Evolutionary conservation across 495 filamentous ascomycete genomes (phyloP), one percentile per base, ranked within the genome.

Genomic region (Neurospora sp.): DNA sequence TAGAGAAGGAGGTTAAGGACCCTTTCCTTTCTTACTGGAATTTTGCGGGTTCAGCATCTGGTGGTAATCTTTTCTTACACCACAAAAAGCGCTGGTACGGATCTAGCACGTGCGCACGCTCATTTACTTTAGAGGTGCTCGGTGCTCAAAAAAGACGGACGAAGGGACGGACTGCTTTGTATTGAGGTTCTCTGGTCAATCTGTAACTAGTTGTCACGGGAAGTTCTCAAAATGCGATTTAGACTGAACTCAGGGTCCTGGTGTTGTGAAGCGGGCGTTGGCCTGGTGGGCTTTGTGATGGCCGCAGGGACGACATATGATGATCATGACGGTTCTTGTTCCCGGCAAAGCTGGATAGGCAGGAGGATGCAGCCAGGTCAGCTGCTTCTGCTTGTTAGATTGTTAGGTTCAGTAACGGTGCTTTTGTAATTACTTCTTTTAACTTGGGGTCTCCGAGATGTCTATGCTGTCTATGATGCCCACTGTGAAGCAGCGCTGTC

Each of bases 171-270:
- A 40, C 41, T 45, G 70, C 70, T 35, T 40, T 35, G 31, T 31
- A 45, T 65, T 35, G 70, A 31, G 42, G 42, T 65, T 76, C 70
- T 74, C 72, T 70, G 70, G 73, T 76, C 74, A 73, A 59, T 76
- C 70, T 80, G 78, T 79, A 78, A 73, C 75, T 79, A 80, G 78
- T 74, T 71, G 72, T 77, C 53, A 74, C 35, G 69, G 73, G 75
- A 80, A 73, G 75, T 80, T 75, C 72, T 70, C 72, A 80, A 78
- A 79, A 81, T 79, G 78, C 75, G 71, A 77, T 70, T 73, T 80
- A 81, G 79, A 79, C 79, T 76, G 77, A 81, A 78, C 45, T 74
- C 53, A 70, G 59, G 69, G 71, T 65, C 53, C 44, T 71, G 22
- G 41, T 70, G 20, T 69, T 69, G 40, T 41, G 35, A 65, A 65